phyloP scores from a whole-genome alignment of 768 basidiomycete genomes.

The Amanita muscaria region DNA sequence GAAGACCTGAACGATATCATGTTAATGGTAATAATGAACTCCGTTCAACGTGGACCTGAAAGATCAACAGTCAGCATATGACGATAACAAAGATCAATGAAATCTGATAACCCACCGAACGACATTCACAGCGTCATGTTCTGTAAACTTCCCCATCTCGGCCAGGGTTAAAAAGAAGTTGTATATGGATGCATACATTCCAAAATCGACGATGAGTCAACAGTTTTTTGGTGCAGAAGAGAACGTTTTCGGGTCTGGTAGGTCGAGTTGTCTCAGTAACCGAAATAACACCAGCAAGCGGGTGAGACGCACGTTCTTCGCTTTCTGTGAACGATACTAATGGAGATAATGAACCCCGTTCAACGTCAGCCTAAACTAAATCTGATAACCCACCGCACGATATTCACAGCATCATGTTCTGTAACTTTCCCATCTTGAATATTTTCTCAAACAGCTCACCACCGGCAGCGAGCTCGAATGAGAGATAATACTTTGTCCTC shows the following conservation, averaged over 20 bases:
- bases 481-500: constrained; percentile 95
- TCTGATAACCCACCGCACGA: too few relatives aligned
- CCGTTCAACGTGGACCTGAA: too few relatives aligned
- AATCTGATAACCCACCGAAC: too few relatives aligned
- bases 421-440: constrained; percentile 83
- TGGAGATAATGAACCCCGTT: too few relatives aligned
- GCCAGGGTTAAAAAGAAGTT: background rate
- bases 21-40: too few relatives aligned
- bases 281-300: constrained; percentile 12
- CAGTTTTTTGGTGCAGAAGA: too few relatives aligned
- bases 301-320: constrained; percentile 81
- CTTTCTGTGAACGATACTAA: constrained; percentile 90
- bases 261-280: background rate
- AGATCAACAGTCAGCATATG: too few relatives aligned
- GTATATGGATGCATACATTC: constrained; percentile 77
- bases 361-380: too few relatives aligned
- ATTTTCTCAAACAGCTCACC: constrained; percentile 94
- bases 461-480: too few relatives aligned
- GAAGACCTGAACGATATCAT: constrained; percentile 94
- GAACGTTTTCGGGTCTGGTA: constrained; percentile 85
- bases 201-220: constrained; percentile 96
- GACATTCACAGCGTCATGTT: constrained; percentile 81
- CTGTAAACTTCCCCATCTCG: constrained; percentile 84
- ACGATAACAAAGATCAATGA: too few relatives aligned
- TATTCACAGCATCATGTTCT: constrained; percentile 78